Evolutionary conservation across 495 filamentous ascomycete species (phyloP), one percentile per base, ranked within the genome.

Genomic region (Hypoxylon fragiforme): DNA sequence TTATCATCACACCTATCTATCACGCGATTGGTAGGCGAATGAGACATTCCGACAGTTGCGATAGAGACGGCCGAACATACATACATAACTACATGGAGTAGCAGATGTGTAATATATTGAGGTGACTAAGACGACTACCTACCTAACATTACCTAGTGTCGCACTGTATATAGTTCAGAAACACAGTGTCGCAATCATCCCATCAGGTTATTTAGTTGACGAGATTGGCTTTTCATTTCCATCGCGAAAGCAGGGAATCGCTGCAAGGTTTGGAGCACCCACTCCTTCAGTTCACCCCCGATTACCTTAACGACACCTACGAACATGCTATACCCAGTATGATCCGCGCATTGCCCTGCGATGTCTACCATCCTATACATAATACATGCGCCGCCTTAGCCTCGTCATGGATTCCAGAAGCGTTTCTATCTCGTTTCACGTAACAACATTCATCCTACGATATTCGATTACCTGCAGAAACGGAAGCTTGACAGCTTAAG

Each of bases 191-290:
- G 58, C 48, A 62, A 37, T 56, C 31, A 52, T 62, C 47, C 51
- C 51, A 52, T 56, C 52, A 48, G 44, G 37, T 47, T 9, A 8
- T 34, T 32, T 36, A 48, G 34, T 56, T 56, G 52, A 51, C 58
- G 52, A 62, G 52, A 62, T 62, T 62, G 47, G 58, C 39, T 47
- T 42, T 43, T 56, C 47, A 56, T 55, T 62, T 60, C 50, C 43
- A 56, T 47, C 34, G 38, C 43, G 56, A 49, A 62, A 56, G 58
- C 58, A 62, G 51, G 58, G 52, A 56, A 62, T 56, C 18, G 30
- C 39, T 56, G 52, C 52, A 62, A 48, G 58, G 58, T 56, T 58
- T 52, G 34, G 49, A 56, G 39, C 38, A 47, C 44, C 44, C 49
- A 20, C 40, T 41, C 56, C 16, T 38, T 26, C 16, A 37, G 34